Base-by-base conservation (phyloP, 2,329 filamentous ascomycete genomes). In the Niveomyces coronatus region DNA sequence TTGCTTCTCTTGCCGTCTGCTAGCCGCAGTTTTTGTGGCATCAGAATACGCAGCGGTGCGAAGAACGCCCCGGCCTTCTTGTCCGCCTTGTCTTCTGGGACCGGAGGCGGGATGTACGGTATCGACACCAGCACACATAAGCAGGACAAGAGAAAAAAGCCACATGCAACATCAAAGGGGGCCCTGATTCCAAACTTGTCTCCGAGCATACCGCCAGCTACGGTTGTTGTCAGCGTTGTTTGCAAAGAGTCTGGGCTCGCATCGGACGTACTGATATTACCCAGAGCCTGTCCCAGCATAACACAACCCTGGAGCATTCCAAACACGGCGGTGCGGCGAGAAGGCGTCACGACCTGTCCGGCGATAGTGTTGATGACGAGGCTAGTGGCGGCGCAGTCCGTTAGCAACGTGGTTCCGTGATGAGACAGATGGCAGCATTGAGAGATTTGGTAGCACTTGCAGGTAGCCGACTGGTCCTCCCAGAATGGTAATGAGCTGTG, bases 391-490 rank as follows among this genome's bases (percentile, higher is more conserved):
- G n/a, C n/a, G n/a, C n/a, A 6, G 30, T 50, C 5, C 47, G 45
- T 16, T 31, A 6, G 15, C 8, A 16, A 19, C 11, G 13, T 14
- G 17, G 20, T 10, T 9, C 11, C 9, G n/a, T 23, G 10, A 6
- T 31, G 13, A 14, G 13, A 30, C 18, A 19, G 9, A 9, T 13
- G 7, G 27, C 5, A 13, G 14, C 9, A 28, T n/a, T 8, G 13
- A 13, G 16, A 9, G 8, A 9, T 33, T 8, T 6, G 15, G 9
- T 13, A 24, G 8, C n/a, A 22, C 60, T 44, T 39, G 65, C 59
- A 84, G 68, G 49, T 83, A 85, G 0, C 81, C 81, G 0, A 72
- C 71, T 0, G 80, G 80, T 0, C 81, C 81, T 0, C 81, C 81
- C 3, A 85, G 46, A 13, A 84, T 63, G 0, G 77, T 82, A 38